phyloP scores from a whole-genome alignment of 768 basidiomycete species.

The Termitomyces sp. region DNA sequence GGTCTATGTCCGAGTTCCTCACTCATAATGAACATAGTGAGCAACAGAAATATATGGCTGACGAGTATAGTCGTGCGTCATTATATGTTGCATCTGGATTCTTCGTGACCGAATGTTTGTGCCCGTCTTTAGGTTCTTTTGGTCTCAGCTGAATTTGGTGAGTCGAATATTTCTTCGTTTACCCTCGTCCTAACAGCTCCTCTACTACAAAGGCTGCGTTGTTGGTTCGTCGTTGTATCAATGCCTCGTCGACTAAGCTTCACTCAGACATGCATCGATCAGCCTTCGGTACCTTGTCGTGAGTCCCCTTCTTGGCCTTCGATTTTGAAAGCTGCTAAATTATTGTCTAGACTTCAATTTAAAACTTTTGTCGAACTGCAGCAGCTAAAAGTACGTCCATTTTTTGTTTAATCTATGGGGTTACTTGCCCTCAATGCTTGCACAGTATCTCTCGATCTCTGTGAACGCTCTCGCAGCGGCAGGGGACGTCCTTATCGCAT shows the following conservation, averaged over 20 bases:
- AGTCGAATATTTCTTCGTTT: not conserved
- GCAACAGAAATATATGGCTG: slow-evolving; percentile 32
- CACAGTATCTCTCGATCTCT: slow-evolving; percentile 34
- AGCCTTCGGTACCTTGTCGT: slow-evolving; percentile 33
- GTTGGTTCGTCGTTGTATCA: slow-evolving; percentile 21
- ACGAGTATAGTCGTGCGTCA: slow-evolving; percentile 29
- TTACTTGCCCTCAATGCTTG: not conserved
- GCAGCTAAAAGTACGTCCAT: slow-evolving; percentile 28
- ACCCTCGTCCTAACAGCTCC: not conserved
- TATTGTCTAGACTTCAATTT: slow-evolving; percentile 23
- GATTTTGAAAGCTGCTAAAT: not conserved
- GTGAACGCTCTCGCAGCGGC: slow-evolving; percentile 43
- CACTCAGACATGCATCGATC: not conserved
- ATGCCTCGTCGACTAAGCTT: not conserved
- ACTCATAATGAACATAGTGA: slow-evolving; percentile 28
- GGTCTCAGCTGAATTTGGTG: slow-evolving; percentile 38
- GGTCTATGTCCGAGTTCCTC: slow-evolving; percentile 1
- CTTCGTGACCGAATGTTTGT: not conserved
- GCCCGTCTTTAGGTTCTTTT: slow-evolving; percentile 21
- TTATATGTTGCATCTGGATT: not conserved
- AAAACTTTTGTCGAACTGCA: slow-evolving; percentile 30
- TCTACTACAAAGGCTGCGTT: slow-evolving; percentile 18
- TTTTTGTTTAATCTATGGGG: not conserved
- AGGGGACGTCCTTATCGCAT: slow-evolving; percentile 45
- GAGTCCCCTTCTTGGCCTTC: slow-evolving; percentile 11